Base-by-base conservation (phyloP, 768 basidiomycete species). In the Panellus pusillus region DNA sequence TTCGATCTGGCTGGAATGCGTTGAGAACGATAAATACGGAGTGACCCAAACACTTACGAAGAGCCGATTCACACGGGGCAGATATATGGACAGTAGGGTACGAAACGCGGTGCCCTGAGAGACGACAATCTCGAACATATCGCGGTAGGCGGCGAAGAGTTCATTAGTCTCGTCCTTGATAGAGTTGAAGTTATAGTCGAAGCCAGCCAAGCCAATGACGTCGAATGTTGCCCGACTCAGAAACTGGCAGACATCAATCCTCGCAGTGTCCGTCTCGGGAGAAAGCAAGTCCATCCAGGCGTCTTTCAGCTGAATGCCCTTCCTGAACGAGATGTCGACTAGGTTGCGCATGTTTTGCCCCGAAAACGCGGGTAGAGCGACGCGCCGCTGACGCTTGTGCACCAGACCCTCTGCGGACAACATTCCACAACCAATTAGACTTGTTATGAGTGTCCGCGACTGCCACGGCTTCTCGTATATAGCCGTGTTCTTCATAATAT, bases 201-300 rank as follows among this genome's bases (percentile, higher is more conserved):
- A 96, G 2, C 88, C 90, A 38, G 93, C 90, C n/a, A 91, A 67
- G 1, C 93, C 94, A 61, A 97, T 93, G 40, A 95, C 86, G 67
- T 96, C 94, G 63, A 97, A 89, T 0, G 93, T 93, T 9, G 86
- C 85, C 39, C 91, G 79, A 58, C 85, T 88, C 31, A 94, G 69
- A 87, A 89, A 95, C 60, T 81, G 83, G 64, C 82, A 85, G 7
- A 94, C 81, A 62, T 97, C 91, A 20, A 97, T 65, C 62, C 63
- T 77, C 55, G 66, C 62, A 8, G 63, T 71, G 65, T 52, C 62
- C 57, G 50, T 15, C 44, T 54, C 51, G 32, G 52, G 13, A 15
- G 41, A 50, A 44, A 82, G 67, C 62, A 87, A 73, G 41, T 73
- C 69, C 57, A 72, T 62, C 89, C 87, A 91, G 57, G 73, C 80